phyloP scores from a whole-genome alignment of 2,329 filamentous ascomycete species.

The Botrytis byssoidea region DNA sequence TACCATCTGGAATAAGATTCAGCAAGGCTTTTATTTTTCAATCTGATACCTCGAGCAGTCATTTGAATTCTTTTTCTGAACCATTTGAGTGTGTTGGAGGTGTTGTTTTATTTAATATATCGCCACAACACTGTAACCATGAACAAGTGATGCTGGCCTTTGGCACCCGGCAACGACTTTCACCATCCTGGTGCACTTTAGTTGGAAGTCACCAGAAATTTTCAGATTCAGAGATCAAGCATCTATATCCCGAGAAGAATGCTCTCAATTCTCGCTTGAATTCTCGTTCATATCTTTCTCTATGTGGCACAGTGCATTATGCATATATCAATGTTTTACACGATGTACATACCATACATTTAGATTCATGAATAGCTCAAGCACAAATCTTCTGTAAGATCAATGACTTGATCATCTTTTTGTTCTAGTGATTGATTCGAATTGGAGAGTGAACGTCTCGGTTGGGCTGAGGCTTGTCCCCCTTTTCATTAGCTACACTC shows the following conservation, averaged over 20 bases:
- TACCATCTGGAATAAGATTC: background rate
- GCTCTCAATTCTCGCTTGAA: background rate
- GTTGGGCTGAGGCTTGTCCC: too few species aligned
- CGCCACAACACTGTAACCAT: background rate
- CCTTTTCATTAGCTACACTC: too few species aligned
- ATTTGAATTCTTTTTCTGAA: background rate
- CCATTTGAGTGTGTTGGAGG: background rate
- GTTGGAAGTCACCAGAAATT: rapidly evolving
- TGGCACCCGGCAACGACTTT: background rate
- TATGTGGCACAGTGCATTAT: rapidly evolving
- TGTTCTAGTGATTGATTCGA: too few species aligned
- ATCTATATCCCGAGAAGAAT: background rate
- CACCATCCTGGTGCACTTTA: background rate
- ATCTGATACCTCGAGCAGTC: background rate
- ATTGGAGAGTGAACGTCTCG: too few species aligned
- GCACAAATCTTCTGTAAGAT: too few species aligned
- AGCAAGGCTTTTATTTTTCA: background rate
- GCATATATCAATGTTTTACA: too few species aligned
- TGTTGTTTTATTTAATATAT: too few species aligned
- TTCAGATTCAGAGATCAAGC: rapidly evolving
- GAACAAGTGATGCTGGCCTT: background rate
- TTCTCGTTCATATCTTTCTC: too few species aligned
- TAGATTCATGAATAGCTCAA: too few species aligned
- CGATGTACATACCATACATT: too few species aligned
- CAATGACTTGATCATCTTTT: too few species aligned